These are phyloP conservation scores for Globisporangium recalcitrans DNA, from an alignment of 352 stramenopile species.

Conservation along the genomic window DNA sequence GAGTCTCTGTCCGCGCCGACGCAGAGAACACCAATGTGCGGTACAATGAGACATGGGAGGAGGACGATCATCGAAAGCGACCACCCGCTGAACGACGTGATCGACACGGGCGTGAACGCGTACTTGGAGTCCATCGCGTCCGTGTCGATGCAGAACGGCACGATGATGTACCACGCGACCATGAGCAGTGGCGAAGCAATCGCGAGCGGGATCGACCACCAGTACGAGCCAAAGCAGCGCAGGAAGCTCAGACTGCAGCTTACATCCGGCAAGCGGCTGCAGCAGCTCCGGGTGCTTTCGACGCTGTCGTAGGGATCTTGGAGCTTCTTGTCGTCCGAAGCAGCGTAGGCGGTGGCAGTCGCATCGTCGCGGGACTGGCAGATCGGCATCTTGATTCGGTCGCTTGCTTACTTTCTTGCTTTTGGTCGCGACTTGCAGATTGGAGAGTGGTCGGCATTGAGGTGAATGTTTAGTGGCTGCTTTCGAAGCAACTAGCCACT, in stretches of 20 bases:
- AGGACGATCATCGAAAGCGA: background rate
- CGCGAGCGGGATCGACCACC: background rate
- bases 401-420: background rate
- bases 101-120: background rate
- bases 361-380: background rate
- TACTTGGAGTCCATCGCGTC: background rate
- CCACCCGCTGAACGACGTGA: background rate
- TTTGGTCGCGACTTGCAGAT: background rate
- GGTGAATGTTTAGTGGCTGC: too few relatives aligned
- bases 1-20: too few relatives aligned
- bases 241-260: background rate
- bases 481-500: too few relatives aligned
- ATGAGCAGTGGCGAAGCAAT: background rate
- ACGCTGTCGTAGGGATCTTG: background rate
- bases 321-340: background rate
- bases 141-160: conserved; percentile 4
- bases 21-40: background rate
- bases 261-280: background rate
- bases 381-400: background rate
- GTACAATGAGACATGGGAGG: too few relatives aligned
- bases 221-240: background rate
- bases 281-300: too few relatives aligned
- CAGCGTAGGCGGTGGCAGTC: background rate
- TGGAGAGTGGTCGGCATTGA: background rate
- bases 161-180: too few relatives aligned